Conservation (phyloP, 2,329 filamentous ascomycete genomes). For the Paramyrothecium sp. region DNA sequence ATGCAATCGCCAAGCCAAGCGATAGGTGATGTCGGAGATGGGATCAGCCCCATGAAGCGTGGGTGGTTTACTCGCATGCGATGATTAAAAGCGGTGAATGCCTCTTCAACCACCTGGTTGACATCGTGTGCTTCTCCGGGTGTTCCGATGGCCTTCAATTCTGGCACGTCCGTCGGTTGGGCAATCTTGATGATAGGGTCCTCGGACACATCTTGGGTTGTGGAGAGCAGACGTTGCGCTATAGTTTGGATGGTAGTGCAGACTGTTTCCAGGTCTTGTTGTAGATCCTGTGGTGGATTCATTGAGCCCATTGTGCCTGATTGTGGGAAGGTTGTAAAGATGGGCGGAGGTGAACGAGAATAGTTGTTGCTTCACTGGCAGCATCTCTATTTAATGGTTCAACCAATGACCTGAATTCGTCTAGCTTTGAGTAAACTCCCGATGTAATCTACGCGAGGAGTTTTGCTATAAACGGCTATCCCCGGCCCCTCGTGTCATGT, state of each 20-base stretch:
- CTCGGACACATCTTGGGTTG: neutral
- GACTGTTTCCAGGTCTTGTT: neutral
- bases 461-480: too few relatives aligned
- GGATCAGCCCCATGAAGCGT: slow-evolving; percentile 15
- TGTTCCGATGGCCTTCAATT: neutral
- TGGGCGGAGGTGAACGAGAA: neutral
- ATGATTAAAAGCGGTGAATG: neutral
- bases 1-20: slow-evolving; percentile 20
- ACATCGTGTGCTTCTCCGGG: neutral
- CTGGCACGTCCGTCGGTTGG: neutral
- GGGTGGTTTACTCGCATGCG: slow-evolving; percentile 3
- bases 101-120: neutral
- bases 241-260: neutral
- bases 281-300: neutral
- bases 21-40: slow-evolving; percentile 15
- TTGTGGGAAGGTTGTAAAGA: neutral
- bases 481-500: too few relatives aligned
- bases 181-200: slow-evolving; percentile 3
- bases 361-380: too few relatives aligned
- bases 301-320: neutral
- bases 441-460: too few relatives aligned
- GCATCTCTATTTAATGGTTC: too few relatives aligned
- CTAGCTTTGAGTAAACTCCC: too few relatives aligned
- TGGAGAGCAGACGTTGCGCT: neutral
- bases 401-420: too few relatives aligned